Evolutionary conservation across 2,329 filamentous ascomycete species (phyloP).

Genomic region (Tolypocladium capitatum): DNA sequence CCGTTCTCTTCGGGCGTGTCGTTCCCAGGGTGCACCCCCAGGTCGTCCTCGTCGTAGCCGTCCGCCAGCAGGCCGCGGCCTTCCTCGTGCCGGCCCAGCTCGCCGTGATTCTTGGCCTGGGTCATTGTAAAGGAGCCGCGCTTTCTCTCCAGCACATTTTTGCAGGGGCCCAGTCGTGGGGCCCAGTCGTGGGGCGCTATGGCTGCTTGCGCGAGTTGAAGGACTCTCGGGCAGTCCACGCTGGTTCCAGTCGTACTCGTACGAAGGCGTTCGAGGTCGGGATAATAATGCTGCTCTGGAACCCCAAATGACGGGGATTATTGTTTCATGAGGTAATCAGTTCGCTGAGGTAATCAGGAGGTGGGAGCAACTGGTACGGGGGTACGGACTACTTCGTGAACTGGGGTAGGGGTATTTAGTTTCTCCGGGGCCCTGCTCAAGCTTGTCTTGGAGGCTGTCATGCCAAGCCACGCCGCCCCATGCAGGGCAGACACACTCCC

Average conservation of each 20-base stretch:
- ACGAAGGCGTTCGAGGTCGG: background rate
- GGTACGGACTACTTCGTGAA: too few relatives aligned
- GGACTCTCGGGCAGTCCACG: background rate
- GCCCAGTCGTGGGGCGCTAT: background rate
- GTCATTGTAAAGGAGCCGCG: conserved; percentile 16
- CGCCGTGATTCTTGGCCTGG: conserved; percentile 16
- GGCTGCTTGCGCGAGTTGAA: background rate
- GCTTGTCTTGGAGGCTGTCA: too few relatives aligned
- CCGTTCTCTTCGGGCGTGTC: background rate
- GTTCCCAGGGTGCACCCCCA: conserved; percentile 7
- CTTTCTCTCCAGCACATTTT: conserved; percentile 6
- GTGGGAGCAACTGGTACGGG: background rate
- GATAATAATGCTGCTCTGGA: too few relatives aligned
- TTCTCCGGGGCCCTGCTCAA: too few relatives aligned
- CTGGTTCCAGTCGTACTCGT: background rate
- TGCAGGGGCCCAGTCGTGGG: background rate
- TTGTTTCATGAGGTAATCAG: too few relatives aligned
- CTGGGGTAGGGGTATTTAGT: too few relatives aligned
- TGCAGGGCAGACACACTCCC: too few relatives aligned
- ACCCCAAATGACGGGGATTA: too few relatives aligned
- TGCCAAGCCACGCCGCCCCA: too few relatives aligned
- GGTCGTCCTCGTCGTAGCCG: conserved; percentile 13
- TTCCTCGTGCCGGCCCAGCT: conserved; percentile 17
- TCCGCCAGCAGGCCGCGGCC: conserved; percentile 18
- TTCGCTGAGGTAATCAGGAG: background rate